A percentile compares a stretch with the other conserved stretches of the same genome.
Conservation (phyloP, 2,329 filamentous ascomycete species). For the Monosporascus sp. region DNA sequence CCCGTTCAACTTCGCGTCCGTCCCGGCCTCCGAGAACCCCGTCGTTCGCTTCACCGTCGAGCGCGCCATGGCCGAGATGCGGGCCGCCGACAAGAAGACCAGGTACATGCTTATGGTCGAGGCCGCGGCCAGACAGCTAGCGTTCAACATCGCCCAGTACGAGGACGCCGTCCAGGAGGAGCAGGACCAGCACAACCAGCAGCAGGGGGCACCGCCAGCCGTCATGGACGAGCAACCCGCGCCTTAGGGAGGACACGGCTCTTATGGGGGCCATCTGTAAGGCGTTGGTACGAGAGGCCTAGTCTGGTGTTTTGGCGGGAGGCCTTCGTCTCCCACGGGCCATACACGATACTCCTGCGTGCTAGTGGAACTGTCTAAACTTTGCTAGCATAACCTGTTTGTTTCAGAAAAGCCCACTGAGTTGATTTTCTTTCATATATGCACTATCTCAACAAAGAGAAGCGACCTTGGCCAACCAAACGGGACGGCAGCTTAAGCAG, state of each 20-base stretch:
- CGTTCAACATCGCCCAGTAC: conserved; percentile 46
- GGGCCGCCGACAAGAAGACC: conserved; percentile 35
- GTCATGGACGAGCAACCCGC: conserved; percentile 19
- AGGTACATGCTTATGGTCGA: conserved; percentile 48
- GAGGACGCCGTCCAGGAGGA: conserved; percentile 34
- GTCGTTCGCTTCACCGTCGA: conserved; percentile 38
- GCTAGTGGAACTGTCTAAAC: too few relatives aligned
- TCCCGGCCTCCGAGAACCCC: conserved; percentile 28
- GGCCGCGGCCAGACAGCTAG: conserved; percentile 48
- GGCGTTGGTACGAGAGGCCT: too few relatives aligned
- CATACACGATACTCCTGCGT: too few relatives aligned
- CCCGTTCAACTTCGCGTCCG: conserved; percentile 25
- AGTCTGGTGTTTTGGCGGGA: too few relatives aligned
- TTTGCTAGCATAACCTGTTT: too few relatives aligned
- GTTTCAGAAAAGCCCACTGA: too few relatives aligned
- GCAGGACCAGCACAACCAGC: conserved; percentile 14
- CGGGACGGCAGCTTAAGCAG: too few relatives aligned
- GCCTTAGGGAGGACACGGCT: background rate
- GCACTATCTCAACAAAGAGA: too few relatives aligned
- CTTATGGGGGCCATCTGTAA: background rate
- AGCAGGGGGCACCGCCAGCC: conserved; percentile 15
- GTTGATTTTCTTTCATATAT: too few relatives aligned
- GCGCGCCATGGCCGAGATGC: conserved; percentile 41
- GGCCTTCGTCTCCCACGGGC: too few relatives aligned
- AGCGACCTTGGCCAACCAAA: too few relatives aligned